Conservation (phyloP, 495 filamentous ascomycete genomes). For the Aspergillus egyptiacus region DNA sequence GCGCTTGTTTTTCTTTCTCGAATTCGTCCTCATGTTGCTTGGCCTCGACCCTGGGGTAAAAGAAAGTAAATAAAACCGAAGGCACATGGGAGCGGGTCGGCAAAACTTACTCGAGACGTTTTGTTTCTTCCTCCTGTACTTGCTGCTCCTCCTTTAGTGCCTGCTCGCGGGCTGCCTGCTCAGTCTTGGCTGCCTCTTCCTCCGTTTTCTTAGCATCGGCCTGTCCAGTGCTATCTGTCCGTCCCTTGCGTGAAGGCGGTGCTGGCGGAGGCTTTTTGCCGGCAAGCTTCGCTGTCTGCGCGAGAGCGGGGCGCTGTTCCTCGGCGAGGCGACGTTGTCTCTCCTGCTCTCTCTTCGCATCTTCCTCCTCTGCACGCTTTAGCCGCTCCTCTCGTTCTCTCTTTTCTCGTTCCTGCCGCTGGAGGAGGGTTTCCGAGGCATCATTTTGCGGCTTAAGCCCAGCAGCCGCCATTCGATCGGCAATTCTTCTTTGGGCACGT, state of each 20-base stretch:
- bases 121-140: conserved; percentile 66
- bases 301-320: conserved; percentile 64
- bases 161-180: conserved; percentile 50
- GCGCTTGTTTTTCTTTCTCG: conserved; percentile 68
- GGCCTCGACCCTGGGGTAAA: conserved; percentile 66
- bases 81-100: not conserved
- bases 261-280: conserved; percentile 82
- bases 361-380: conserved; percentile 88
- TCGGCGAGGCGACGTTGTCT: conserved; percentile 79
- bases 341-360: conserved; percentile 82
- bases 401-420: conserved; percentile 82
- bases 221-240: conserved; percentile 56
- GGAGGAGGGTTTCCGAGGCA: conserved; percentile 67
- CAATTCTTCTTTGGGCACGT: conserved; percentile 94
- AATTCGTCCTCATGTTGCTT: conserved; percentile 72
- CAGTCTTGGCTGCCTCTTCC: conserved; percentile 49
- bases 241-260: conserved; percentile 67
- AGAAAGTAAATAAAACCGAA: conserved; percentile 29
- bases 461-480: conserved; percentile 90
- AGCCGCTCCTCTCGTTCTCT: conserved; percentile 82
- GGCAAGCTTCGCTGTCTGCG: conserved; percentile 45
- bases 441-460: conserved; percentile 73
- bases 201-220: conserved; percentile 51
- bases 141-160: conserved; percentile 65
- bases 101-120: conserved; percentile 73